These are phyloP conservation scores for grape (Vitis vinifera) DNA, from an alignment of 164 flowering plant species.

Conservation along the genomic window DNA sequence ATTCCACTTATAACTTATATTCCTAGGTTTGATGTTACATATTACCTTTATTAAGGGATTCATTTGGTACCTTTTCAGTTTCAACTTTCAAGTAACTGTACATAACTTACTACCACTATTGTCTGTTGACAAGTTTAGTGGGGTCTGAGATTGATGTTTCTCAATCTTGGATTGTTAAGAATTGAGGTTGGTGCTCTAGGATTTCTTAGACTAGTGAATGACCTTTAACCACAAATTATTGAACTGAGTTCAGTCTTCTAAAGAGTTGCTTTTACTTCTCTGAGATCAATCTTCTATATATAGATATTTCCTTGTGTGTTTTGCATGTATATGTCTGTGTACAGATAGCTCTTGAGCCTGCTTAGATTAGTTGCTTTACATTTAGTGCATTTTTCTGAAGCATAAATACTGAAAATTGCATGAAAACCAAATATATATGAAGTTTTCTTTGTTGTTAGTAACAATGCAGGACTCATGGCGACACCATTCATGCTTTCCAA, in stretches of 20 bases:
- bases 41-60: neutral
- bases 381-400: neutral
- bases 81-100: neutral
- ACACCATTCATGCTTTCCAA: conserved; percentile 65
- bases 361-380: neutral
- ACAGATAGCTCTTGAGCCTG: too few relatives aligned
- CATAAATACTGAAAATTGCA: neutral
- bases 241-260: neutral
- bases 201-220: neutral
- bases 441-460: conserved; percentile 32
- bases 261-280: neutral
- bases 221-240: neutral
- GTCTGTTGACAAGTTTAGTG: neutral
- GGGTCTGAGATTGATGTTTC: neutral
- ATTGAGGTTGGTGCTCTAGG: neutral
- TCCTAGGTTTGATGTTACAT: neutral
- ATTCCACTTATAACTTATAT: neutral
- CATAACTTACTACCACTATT: neutral
- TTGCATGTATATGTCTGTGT: too few relatives aligned
- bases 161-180: neutral
- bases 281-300: neutral
- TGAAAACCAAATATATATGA: neutral
- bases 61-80: neutral
- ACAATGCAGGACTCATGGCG: conserved; percentile 81
- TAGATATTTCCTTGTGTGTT: too few relatives aligned